Conservation (phyloP, 2,329 filamentous ascomycete genomes). For the Aspergillus sp. region DNA sequence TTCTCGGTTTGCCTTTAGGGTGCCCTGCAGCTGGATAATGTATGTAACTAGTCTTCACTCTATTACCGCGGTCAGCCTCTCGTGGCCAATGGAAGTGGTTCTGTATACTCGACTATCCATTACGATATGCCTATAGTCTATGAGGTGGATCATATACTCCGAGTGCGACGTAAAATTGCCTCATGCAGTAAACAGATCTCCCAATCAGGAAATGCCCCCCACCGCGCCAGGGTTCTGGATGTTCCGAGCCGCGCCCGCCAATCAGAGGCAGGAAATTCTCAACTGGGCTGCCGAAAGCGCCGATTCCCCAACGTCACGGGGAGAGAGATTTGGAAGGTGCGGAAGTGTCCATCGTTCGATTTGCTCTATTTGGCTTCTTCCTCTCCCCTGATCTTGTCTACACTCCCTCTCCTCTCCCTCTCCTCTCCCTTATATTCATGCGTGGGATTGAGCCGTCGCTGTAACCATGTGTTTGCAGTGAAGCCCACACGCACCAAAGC, state of each 20-base stretch:
- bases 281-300: slow-evolving; percentile 28
- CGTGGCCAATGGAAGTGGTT: slow-evolving; percentile 5
- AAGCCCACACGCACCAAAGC: slow-evolving; percentile 7
- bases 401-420: slow-evolving; percentile 2
- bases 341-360: slow-evolving; percentile 1
- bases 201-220: slow-evolving; percentile 16
- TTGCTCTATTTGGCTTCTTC: not conserved
- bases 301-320: slow-evolving; percentile 30
- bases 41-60: slow-evolving; percentile 33
- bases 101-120: no score
- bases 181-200: slow-evolving; percentile 16
- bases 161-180: not conserved
- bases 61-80: slow-evolving; percentile 13
- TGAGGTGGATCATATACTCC: no score
- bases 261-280: slow-evolving; percentile 19
- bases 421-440: not conserved
- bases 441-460: slow-evolving; percentile 13
- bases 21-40: slow-evolving; percentile 37
- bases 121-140: no score
- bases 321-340: slow-evolving; percentile 14
- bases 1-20: slow-evolving; percentile 26
- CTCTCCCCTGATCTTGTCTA: not conserved
- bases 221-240: slow-evolving; percentile 12
- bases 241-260: slow-evolving; percentile 23
- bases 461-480: slow-evolving; percentile 14